A percentile compares a stretch with the other conserved stretches of the same genome.
Evolutionary conservation across 1,139 yeast genomes (phyloP).

Genomic region (Yamadazyma taylorii): DNA sequence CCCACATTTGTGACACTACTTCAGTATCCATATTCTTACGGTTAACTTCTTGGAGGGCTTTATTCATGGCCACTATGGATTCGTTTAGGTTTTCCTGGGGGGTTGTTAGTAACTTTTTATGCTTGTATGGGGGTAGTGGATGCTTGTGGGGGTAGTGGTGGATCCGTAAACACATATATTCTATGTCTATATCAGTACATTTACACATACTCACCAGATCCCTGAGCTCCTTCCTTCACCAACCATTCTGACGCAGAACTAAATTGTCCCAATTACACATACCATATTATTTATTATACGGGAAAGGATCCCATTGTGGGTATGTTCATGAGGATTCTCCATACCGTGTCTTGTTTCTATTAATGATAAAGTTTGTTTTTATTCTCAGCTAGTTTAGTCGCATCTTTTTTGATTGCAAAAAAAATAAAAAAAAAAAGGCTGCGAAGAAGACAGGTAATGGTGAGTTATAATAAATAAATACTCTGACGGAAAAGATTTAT

Average conservation of each 20-base stretch:
- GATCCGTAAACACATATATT: too few species aligned
- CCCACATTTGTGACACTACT: conserved; percentile 79
- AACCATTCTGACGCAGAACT: not conserved
- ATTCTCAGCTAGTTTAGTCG: not conserved
- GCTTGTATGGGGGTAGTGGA: too few species aligned
- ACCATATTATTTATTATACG: conserved; percentile 78
- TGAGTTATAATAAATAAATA: too few species aligned
- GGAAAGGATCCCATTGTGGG: conserved; percentile 73
- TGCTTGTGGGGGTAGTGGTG: too few species aligned
- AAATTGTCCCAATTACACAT: conserved; percentile 25
- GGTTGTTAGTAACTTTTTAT: conserved; percentile 14
- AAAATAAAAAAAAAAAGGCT: not conserved
- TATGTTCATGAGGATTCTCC: conserved; percentile 92
- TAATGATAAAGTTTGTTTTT: too few species aligned
- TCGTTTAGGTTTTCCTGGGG: conserved; percentile 66
- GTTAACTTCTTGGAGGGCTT: conserved; percentile 59
- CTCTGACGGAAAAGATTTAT: too few species aligned
- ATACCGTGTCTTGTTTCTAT: conserved; percentile 29
- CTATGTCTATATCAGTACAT: too few species aligned
- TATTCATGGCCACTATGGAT: conserved; percentile 65
- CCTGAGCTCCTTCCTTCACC: too few species aligned
- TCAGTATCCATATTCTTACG: conserved; percentile 71
- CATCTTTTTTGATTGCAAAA: conserved; percentile 1
- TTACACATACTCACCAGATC: too few species aligned
- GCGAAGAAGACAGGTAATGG: not conserved